A percentile compares a stretch with the other conserved stretches of the same genome.
phyloP scores from a whole-genome alignment of 1,139 yeast genomes.

The Fermentozyma sake region DNA sequence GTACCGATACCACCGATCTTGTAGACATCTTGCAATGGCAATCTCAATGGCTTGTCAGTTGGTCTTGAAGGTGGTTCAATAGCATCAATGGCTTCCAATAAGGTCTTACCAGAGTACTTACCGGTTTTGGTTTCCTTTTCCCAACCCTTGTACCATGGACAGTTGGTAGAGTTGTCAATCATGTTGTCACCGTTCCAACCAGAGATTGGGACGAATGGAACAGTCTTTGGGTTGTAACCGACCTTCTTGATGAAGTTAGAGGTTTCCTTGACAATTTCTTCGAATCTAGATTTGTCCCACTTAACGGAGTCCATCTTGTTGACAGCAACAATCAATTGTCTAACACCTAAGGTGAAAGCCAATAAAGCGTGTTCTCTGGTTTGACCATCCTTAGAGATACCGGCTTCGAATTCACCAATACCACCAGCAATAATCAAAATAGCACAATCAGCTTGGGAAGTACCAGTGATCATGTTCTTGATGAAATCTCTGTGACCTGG shows the following conservation, averaged over 20 bases:
- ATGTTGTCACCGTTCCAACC: constrained; percentile 96
- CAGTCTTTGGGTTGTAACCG: constrained; percentile 83
- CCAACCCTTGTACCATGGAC: constrained; percentile 94
- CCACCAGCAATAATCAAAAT: constrained; percentile 88
- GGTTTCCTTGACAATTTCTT: constrained; percentile 80
- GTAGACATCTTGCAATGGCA: constrained; percentile 87
- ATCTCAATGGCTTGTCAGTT: constrained; percentile 76
- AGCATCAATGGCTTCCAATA: constrained; percentile 83
- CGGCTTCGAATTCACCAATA: constrained; percentile 93
- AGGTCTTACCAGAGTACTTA: constrained; percentile 76
- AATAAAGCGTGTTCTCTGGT: constrained; percentile 91
- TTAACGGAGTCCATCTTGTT: constrained; percentile 93
- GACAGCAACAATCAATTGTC: constrained; percentile 83
- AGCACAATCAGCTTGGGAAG: constrained; percentile 92
- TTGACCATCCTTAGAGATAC: constrained; percentile 91
- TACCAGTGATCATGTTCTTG: constrained; percentile 94
- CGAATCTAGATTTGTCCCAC: constrained; percentile 77
- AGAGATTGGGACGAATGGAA: constrained; percentile 88
- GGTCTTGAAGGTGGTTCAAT: constrained; percentile 85
- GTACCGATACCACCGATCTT: constrained; percentile 93
- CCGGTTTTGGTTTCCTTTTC: constrained; percentile 80
- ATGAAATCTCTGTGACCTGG: constrained; percentile 98
- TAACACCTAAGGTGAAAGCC: constrained; percentile 89
- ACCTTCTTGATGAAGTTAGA: constrained; percentile 89
- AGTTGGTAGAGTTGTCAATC: constrained; percentile 79